Conservation (phyloP, 2,329 filamentous ascomycete genomes). For the Peltaster fructicola region DNA sequence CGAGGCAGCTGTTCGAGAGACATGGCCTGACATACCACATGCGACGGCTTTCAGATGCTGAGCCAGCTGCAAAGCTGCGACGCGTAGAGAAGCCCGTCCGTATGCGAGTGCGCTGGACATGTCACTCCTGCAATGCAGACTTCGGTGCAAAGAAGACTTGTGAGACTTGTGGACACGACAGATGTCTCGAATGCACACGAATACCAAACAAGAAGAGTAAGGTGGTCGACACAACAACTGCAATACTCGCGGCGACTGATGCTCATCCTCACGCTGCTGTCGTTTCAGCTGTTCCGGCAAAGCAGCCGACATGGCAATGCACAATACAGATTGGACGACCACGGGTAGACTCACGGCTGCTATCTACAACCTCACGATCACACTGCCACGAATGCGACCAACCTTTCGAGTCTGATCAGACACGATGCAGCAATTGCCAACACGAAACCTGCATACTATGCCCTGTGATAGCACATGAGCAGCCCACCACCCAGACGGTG, state of each 20-base stretch:
- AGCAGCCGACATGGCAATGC: constrained; percentile 1
- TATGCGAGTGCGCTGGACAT: constrained; percentile 61
- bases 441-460: constrained; percentile 1
- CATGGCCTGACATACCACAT: constrained; percentile 21
- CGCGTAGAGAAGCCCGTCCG: constrained; percentile 45
- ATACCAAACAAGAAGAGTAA: constrained; percentile 42
- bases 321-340: neutral
- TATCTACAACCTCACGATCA: no score
- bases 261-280: no score
- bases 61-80: constrained; percentile 12
- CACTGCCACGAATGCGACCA: no score
- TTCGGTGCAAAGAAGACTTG: constrained; percentile 62
- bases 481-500: constrained; percentile 10
- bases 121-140: constrained; percentile 60
- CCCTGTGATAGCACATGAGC: constrained; percentile 8
- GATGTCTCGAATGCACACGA: constrained; percentile 66
- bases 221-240: constrained; percentile 6
- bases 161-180: constrained; percentile 55
- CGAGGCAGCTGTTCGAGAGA: constrained; percentile 24
- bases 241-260: no score
- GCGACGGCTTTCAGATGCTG: constrained; percentile 5
- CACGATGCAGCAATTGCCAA: neutral
- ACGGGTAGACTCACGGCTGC: no score
- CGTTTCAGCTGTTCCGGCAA: no score
- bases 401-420: neutral